Evolutionary conservation across 352 stramenopile species (phyloP).

Genomic region (Phytophthora pisi): DNA sequence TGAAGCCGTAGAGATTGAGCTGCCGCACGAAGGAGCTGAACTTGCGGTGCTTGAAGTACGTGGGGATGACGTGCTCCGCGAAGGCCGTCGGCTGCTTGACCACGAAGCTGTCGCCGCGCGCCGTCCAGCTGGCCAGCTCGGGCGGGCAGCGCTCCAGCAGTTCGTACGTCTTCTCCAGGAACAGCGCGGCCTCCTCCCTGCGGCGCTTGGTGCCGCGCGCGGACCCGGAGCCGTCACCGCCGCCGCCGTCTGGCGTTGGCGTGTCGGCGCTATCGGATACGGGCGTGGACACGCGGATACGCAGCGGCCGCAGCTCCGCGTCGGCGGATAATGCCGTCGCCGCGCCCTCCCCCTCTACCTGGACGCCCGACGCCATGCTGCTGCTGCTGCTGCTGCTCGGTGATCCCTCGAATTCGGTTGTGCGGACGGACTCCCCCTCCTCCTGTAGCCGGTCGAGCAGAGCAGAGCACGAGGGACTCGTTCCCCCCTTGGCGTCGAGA

Average conservation of each 20-base stretch:
- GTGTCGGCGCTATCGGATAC: slow-evolving; percentile 36
- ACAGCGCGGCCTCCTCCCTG: slow-evolving; percentile 64
- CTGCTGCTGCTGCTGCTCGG: background rate
- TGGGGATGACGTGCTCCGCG: slow-evolving; percentile 85
- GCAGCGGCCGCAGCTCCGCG: slow-evolving; percentile 30
- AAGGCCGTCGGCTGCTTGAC: slow-evolving; percentile 89
- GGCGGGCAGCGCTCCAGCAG: slow-evolving; percentile 85
- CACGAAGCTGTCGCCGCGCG: slow-evolving; percentile 83
- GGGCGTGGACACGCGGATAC: slow-evolving; percentile 40
- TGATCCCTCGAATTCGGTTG: slow-evolving; percentile 22
- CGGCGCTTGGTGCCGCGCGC: slow-evolving; percentile 38
- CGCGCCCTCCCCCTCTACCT: slow-evolving; percentile 15
- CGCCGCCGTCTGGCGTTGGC: slow-evolving; percentile 1
- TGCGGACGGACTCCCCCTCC: slow-evolving; percentile 2
- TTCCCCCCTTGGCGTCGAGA: slow-evolving; percentile 22
- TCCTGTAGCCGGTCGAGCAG: background rate
- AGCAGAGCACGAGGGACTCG: background rate
- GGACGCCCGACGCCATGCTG: slow-evolving; percentile 29
- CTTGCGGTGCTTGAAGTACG: slow-evolving; percentile 94
- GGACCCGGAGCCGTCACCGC: background rate
- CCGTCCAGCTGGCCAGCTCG: slow-evolving; percentile 79
- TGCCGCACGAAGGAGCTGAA: slow-evolving; percentile 94
- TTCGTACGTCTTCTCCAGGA: slow-evolving; percentile 92
- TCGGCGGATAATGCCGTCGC: too few species aligned
- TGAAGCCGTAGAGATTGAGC: slow-evolving; percentile 93